Evolutionary conservation across 345 rosid genomes (phyloP).

Genomic region (Lepidium didymum): DNA sequence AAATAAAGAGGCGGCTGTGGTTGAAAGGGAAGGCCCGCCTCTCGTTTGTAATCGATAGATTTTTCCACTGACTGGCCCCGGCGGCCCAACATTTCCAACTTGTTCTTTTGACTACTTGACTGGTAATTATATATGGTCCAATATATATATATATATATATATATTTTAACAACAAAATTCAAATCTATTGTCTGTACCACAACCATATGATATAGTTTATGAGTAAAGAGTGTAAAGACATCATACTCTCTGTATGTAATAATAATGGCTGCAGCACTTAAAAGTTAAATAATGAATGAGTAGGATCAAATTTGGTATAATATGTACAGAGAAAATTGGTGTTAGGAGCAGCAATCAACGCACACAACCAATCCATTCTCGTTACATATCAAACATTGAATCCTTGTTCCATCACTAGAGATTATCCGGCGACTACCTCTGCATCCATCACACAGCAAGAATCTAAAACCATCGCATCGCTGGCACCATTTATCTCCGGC

Average conservation of each 20-base stretch:
- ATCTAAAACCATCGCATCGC: slow-evolving; percentile 56
- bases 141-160: too few species aligned
- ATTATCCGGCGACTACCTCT: slow-evolving; percentile 56
- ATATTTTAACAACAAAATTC: too few species aligned
- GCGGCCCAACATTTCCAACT: slow-evolving; percentile 20
- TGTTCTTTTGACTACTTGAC: slow-evolving; percentile 9
- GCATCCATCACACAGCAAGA: slow-evolving; percentile 63
- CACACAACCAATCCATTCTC: slow-evolving; percentile 83
- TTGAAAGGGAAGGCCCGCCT: slow-evolving; percentile 22
- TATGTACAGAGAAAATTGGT: not conserved
- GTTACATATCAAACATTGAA: slow-evolving; percentile 57
- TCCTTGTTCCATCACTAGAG: slow-evolving; percentile 25
- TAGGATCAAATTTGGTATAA: not conserved
- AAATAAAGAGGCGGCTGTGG: slow-evolving; percentile 24
- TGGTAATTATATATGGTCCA: not conserved
- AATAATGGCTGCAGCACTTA: not conserved
- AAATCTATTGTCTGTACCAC: too few species aligned
- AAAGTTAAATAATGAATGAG: not conserved
- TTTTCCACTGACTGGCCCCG: slow-evolving; percentile 8
- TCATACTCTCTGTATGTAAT: not conserved
- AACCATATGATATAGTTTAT: too few species aligned
- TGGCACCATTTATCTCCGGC: slow-evolving; percentile 34
- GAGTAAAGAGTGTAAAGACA: not conserved
- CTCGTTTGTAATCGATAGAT: slow-evolving; percentile 20
- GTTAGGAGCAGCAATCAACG: slow-evolving; percentile 52